Percentiles rank a stretch among this genome's conserved stretches.
phyloP scores from a whole-genome alignment of 2,329 filamentous ascomycete species.

The Monilinia fructicola region DNA sequence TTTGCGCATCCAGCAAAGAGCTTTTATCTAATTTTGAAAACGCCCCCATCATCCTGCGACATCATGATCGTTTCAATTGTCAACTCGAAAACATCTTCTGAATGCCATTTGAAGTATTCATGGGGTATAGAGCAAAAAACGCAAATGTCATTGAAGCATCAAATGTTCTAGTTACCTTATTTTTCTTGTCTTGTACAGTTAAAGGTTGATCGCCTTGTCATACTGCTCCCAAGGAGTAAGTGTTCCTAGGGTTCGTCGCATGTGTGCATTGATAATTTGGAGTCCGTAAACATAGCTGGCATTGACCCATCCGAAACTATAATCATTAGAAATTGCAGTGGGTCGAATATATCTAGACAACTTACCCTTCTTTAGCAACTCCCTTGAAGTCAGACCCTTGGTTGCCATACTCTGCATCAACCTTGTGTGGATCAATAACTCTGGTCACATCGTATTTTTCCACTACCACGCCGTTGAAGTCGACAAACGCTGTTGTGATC shows the following conservation, averaged over 20 bases:
- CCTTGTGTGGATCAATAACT: slow-evolving; percentile 84
- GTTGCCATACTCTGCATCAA: slow-evolving; percentile 97
- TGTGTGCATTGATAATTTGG: slow-evolving; percentile 83
- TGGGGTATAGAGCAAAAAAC: slow-evolving; percentile 19
- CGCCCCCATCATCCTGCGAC: background rate
- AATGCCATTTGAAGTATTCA: background rate
- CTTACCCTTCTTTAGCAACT: slow-evolving; percentile 92
- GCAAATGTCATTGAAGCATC: slow-evolving; percentile 12
- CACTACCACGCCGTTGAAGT: slow-evolving; percentile 96
- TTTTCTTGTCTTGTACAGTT: background rate
- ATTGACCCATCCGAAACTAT: slow-evolving; percentile 97
- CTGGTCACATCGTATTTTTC: slow-evolving; percentile 98
- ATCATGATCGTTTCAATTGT: background rate
- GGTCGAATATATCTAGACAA: slow-evolving; percentile 34
- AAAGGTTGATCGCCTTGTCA: slow-evolving; percentile 27
- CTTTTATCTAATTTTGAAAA: background rate
- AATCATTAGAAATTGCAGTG: slow-evolving; percentile 32
- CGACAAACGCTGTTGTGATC: slow-evolving; percentile 97
- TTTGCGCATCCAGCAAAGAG: background rate
- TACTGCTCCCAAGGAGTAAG: slow-evolving; percentile 64
- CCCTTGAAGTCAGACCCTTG: slow-evolving; percentile 95
- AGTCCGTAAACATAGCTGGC: slow-evolving; percentile 95
- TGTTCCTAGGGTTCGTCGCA: slow-evolving; percentile 83
- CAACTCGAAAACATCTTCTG: background rate
- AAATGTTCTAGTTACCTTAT: slow-evolving; percentile 2